These are phyloP conservation scores for Botrytis deweyae DNA, from an alignment of 2,329 filamentous ascomycete genomes.

Conservation along the genomic window DNA sequence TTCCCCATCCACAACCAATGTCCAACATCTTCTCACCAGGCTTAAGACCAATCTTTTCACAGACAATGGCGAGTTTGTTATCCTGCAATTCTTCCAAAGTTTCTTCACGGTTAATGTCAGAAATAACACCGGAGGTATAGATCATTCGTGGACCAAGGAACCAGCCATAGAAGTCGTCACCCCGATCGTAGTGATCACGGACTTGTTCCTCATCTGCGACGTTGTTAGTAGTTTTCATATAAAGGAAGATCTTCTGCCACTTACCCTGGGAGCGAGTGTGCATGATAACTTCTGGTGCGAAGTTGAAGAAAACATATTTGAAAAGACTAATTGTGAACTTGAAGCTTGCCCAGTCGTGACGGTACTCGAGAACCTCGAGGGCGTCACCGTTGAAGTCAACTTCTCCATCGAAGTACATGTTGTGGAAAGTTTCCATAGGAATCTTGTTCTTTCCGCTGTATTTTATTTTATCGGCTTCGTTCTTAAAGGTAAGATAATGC, in stretches of 20 bases:
- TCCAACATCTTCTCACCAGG: constrained; percentile 82
- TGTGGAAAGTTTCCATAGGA: constrained; percentile 89
- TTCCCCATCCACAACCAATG: constrained; percentile 98
- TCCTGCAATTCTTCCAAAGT: constrained; percentile 93
- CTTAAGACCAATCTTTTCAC: constrained; percentile 89
- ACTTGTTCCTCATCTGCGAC: constrained; percentile 89
- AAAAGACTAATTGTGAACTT: constrained; percentile 82
- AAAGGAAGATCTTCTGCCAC: constrained; percentile 24
- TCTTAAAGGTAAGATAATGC: constrained; percentile 83
- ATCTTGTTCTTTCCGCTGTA: constrained; percentile 80
- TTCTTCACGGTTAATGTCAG: constrained; percentile 84
- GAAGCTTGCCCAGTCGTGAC: constrained; percentile 97
- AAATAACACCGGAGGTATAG: constrained; percentile 94
- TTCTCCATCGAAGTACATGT: constrained; percentile 95
- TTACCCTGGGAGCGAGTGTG: constrained; percentile 85
- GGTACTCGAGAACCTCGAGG: constrained; percentile 86
- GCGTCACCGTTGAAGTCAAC: constrained; percentile 94
- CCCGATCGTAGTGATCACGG: constrained; percentile 94
- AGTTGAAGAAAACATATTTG: constrained; percentile 83
- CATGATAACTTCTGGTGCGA: constrained; percentile 88
- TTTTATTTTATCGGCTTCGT: constrained; percentile 56
- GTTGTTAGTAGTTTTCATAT: constrained; percentile 34
- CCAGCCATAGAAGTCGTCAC: constrained; percentile 98
- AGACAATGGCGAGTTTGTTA: constrained; percentile 93
- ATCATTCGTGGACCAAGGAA: constrained; percentile 98